phyloP scores from a whole-genome alignment of 116 monocot species.

The Phalaenopsis hybrid region DNA sequence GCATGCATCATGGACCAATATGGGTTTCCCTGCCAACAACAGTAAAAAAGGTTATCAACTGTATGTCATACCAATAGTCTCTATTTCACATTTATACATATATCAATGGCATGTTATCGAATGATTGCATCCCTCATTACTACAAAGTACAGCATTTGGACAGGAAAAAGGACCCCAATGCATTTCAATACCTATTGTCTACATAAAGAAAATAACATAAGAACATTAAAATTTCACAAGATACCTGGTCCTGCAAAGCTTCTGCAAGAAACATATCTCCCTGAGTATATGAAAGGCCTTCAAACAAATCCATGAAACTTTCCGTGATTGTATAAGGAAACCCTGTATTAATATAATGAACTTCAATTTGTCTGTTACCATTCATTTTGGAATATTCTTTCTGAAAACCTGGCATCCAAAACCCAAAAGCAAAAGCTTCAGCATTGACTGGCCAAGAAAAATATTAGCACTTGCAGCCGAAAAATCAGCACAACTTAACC shows the following conservation, averaged over 20 bases:
- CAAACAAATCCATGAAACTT: constrained; percentile 94
- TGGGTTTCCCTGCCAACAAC: constrained; percentile 42
- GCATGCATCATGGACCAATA: constrained; percentile 77
- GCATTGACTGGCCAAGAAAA: neutral
- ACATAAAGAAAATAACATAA: neutral
- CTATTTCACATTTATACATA: neutral
- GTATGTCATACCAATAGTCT: neutral
- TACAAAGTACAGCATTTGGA: neutral
- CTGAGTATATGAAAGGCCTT: constrained; percentile 67
- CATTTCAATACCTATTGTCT: neutral
- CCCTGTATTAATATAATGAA: constrained; percentile 82
- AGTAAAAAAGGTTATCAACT: neutral
- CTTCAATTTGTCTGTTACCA: constrained; percentile 52
- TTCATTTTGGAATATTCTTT: constrained; percentile 26
- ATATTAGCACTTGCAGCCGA: neutral
- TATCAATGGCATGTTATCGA: neutral
- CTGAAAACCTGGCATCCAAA: constrained; percentile 12
- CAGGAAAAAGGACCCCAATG: neutral
- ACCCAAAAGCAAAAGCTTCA: neutral
- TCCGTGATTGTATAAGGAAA: constrained; percentile 78
- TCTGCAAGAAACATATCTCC: constrained; percentile 42
- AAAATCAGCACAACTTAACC: neutral
- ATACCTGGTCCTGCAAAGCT: constrained; percentile 64
- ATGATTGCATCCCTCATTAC: neutral
- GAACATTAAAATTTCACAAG: neutral